A percentile compares a stretch with the other conserved stretches of the same genome.
Conservation (phyloP, 371 early-diverging fungal species). For the Mortierella sp. region DNA sequence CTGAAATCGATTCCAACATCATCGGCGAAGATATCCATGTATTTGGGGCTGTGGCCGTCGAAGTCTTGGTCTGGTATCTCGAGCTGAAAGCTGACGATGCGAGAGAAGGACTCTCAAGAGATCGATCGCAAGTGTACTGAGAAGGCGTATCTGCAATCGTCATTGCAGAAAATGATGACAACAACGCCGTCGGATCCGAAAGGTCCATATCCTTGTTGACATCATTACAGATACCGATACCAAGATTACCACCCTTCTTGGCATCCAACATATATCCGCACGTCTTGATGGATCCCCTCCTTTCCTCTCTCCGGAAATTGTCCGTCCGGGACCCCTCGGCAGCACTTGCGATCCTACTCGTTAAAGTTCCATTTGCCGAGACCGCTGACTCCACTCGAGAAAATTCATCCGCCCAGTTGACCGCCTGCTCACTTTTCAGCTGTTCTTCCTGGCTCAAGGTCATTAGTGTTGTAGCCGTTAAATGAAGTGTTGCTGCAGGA, state of each 20-base stretch:
- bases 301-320: not conserved
- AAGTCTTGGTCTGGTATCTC: too few relatives aligned
- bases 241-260: not conserved
- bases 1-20: not conserved
- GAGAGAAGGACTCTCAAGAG: too few relatives aligned
- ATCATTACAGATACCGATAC: not conserved
- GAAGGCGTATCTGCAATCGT: too few relatives aligned
- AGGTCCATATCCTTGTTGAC: not conserved
- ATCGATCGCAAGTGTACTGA: too few relatives aligned
- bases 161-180: not conserved
- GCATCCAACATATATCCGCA: conserved; percentile 41
- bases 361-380: too few relatives aligned
- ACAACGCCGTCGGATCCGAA: conserved; percentile 1
- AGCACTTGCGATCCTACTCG: too few relatives aligned
- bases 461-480: too few relatives aligned
- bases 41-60: too few relatives aligned
- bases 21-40: not conserved
- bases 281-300: conserved; percentile 34
- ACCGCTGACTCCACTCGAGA: not conserved
- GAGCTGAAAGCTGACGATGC: too few relatives aligned
- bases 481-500: too few relatives aligned
- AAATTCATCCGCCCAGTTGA: conserved; percentile 20
- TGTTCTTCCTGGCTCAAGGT: too few relatives aligned
- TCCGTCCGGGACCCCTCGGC: too few relatives aligned
- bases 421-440: not conserved